phyloP scores from a whole-genome alignment of 345 rosid genomes.

The Brassica rapa region DNA sequence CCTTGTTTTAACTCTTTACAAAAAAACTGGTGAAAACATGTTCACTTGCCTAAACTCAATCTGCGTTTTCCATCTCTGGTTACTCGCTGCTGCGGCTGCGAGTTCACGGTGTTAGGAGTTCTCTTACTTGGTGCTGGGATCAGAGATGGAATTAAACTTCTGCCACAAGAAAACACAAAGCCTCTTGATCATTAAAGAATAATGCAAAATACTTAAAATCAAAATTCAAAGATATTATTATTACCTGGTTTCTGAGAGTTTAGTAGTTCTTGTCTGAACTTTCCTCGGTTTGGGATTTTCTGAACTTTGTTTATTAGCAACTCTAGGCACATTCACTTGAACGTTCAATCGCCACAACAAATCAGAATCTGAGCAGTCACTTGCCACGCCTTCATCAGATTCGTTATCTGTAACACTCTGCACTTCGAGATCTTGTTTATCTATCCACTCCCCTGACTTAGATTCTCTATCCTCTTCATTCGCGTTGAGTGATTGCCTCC shows the following conservation, averaged over 20 bases:
- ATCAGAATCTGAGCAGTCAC: conserved; percentile 81
- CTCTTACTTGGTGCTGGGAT: conserved; percentile 69
- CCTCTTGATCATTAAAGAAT: background rate
- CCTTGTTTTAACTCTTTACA: conserved; percentile 11
- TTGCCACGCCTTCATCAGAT: conserved; percentile 64
- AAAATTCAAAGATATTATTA: background rate
- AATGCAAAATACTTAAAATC: background rate
- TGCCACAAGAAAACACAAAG: conserved; percentile 25
- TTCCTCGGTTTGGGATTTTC: conserved; percentile 55
- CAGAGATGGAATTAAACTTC: conserved; percentile 74
- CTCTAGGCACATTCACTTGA: conserved; percentile 59
- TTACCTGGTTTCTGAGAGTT: conserved; percentile 55
- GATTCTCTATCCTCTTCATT: background rate
- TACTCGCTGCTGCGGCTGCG: conserved; percentile 36
- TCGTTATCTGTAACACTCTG: conserved; percentile 55
- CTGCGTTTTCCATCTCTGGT: conserved; percentile 54
- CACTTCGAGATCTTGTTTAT: conserved; percentile 47
- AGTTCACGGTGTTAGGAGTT: conserved; percentile 42
- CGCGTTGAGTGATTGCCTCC: background rate
- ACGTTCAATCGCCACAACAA: conserved; percentile 54
- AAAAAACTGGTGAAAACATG: conserved; percentile 12
- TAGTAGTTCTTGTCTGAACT: conserved; percentile 50
- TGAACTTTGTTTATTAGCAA: conserved; percentile 42
- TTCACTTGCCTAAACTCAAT: conserved; percentile 55
- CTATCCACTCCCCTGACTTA: background rate